A percentile compares a stretch with the other conserved stretches of the same genome.
These are phyloP conservation scores for Senna tora DNA, from an alignment of 306 rosid genomes.

Conservation along the genomic window DNA sequence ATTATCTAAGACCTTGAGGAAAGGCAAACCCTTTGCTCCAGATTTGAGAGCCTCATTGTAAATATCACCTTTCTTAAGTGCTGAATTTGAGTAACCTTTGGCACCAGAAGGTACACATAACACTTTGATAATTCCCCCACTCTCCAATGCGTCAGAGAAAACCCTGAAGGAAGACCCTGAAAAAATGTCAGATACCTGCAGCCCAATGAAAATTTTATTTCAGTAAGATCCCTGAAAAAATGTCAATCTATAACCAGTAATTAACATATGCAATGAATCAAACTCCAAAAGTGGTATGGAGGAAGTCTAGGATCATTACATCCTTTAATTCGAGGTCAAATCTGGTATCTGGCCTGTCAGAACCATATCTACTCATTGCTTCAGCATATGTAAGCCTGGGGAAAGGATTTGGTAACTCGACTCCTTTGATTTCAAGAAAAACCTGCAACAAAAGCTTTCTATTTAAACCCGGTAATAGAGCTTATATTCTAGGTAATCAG, in stretches of 20 bases:
- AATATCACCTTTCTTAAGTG: constrained; percentile 87
- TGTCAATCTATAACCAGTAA: constrained; percentile 5
- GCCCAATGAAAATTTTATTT: constrained; percentile 26
- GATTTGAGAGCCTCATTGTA: constrained; percentile 75
- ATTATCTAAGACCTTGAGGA: constrained; percentile 77
- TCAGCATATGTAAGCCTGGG: constrained; percentile 98
- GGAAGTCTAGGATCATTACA: constrained; percentile 52
- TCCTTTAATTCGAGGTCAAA: constrained; percentile 88
- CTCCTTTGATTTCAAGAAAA: constrained; percentile 80
- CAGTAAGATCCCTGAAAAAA: constrained; percentile 33
- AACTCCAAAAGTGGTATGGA: constrained; percentile 22
- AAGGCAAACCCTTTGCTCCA: constrained; percentile 95
- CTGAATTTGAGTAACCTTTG: constrained; percentile 80
- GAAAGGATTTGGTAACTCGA: constrained; percentile 84
- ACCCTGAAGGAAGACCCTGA: constrained; percentile 78
- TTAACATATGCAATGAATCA: constrained; percentile 21
- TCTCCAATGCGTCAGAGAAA: constrained; percentile 76
- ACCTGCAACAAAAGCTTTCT: constrained; percentile 62
- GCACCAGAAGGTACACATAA: constrained; percentile 80
- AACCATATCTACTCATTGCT: constrained; percentile 89
- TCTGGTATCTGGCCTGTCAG: constrained; percentile 89
- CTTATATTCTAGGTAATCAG: constrained; percentile 26
- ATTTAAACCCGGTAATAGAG: constrained; percentile 19
- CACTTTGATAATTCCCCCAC: constrained; percentile 79
- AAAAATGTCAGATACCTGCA: constrained; percentile 85